Conservation (phyloP, 169 alveolate genomes). For the Plasmodium cynomolgi region DNA sequence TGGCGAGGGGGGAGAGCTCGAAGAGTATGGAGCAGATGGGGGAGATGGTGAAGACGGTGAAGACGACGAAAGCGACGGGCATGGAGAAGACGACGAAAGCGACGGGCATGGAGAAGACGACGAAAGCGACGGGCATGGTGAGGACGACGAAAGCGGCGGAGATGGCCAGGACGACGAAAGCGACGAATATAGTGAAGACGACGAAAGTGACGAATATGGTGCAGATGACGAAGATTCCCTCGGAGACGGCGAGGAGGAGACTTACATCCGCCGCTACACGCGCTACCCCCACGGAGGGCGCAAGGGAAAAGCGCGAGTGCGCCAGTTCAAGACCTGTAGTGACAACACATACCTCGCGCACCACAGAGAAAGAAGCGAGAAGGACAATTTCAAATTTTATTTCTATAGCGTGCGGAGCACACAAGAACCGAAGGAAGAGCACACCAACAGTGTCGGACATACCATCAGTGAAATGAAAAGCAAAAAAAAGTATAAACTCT, state of each 20-base stretch:
- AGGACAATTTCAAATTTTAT: neutral
- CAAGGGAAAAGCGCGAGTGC: neutral
- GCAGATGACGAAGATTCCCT: neutral
- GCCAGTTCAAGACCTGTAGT: neutral
- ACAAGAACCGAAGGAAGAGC: neutral
- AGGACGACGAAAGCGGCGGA: neutral
- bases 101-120: neutral
- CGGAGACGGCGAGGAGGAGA: neutral
- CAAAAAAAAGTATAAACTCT: slow-evolving; percentile 10
- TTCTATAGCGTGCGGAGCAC: neutral
- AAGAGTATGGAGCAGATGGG: neutral
- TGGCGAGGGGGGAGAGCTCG: neutral
- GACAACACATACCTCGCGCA: neutral
- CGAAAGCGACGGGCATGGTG: neutral
- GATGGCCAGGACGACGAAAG: neutral
- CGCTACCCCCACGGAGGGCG: neutral
- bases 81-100: neutral
- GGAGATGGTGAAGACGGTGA: neutral
- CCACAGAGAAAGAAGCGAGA: neutral
- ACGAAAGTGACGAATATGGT: neutral
- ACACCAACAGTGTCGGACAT: neutral
- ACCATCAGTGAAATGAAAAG: slow-evolving; percentile 1
- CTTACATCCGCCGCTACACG: neutral
- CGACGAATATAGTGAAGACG: neutral
- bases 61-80: neutral